Percentiles rank a stretch among this genome's conserved stretches.
Conservation (phyloP, 345 rosid genomes). For the Adansonia digitata region DNA sequence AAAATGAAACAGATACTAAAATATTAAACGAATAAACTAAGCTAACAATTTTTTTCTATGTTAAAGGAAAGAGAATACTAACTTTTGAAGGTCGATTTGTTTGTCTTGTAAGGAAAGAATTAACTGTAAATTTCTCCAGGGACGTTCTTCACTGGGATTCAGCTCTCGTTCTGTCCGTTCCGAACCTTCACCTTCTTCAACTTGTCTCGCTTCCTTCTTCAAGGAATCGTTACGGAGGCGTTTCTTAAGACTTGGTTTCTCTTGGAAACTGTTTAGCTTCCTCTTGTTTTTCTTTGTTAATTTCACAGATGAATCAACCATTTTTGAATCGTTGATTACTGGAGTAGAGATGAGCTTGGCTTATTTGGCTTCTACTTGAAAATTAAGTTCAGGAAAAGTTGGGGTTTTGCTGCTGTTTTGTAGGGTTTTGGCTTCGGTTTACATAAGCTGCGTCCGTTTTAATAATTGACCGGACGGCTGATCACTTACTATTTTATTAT, state of each 20-base stretch:
- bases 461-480: no score
- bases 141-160: conserved; percentile 29
- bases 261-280: conserved; percentile 25
- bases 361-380: neutral
- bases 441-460: no score
- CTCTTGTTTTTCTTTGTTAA: conserved; percentile 39
- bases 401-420: neutral
- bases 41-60: neutral
- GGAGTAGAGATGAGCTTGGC: neutral
- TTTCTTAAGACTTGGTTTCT: conserved; percentile 25
- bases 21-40: neutral
- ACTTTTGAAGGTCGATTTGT: conserved; percentile 50
- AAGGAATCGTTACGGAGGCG: conserved; percentile 22
- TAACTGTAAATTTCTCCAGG: conserved; percentile 76
- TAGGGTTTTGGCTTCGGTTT: neutral
- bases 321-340: conserved; percentile 7
- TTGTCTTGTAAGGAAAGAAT: conserved; percentile 50
- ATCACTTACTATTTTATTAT: no score
- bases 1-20: neutral
- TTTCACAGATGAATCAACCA: conserved; percentile 32
- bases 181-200: conserved; percentile 13
- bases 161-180: conserved; percentile 9
- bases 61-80: conserved; percentile 19
- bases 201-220: conserved; percentile 13
- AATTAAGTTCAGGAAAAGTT: no score